Conservation (phyloP, 768 basidiomycete genomes). For the Pisolithus microcarpus region DNA sequence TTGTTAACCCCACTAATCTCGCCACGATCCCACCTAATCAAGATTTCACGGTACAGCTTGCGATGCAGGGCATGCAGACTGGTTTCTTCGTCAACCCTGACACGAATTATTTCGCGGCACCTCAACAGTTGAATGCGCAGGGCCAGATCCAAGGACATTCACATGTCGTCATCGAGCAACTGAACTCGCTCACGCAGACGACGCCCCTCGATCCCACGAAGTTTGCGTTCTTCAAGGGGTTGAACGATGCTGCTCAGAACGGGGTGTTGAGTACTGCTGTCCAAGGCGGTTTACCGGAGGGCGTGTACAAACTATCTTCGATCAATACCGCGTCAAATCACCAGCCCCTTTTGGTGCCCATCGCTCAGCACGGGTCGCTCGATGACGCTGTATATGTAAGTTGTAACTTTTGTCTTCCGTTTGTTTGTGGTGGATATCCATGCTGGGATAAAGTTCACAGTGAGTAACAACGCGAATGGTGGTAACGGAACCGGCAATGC, state of each 20-base stretch:
- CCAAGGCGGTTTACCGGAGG: slow-evolving; percentile 47
- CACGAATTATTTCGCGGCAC: slow-evolving; percentile 49
- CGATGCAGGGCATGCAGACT: slow-evolving; percentile 38
- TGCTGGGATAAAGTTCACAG: slow-evolving; percentile 27
- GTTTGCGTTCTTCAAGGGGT: slow-evolving; percentile 51
- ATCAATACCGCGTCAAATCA: slow-evolving; percentile 56
- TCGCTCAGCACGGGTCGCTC: slow-evolving; percentile 54
- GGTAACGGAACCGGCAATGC: not conserved
- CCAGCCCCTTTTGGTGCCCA: slow-evolving; percentile 47
- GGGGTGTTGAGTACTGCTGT: slow-evolving; percentile 49
- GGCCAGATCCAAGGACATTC: slow-evolving; percentile 53
- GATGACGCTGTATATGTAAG: slow-evolving; percentile 57
- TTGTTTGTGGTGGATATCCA: slow-evolving; percentile 1
- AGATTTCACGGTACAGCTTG: slow-evolving; percentile 46
- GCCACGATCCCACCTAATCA: slow-evolving; percentile 38
- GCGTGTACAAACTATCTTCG: slow-evolving; percentile 51
- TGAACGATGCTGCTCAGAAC: slow-evolving; percentile 37
- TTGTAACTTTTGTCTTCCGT: slow-evolving; percentile 9
- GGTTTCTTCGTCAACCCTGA: slow-evolving; percentile 54
- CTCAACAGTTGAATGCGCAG: slow-evolving; percentile 43
- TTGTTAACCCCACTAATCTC: slow-evolving; percentile 35
- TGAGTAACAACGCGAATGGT: slow-evolving; percentile 10
- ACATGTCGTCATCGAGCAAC: slow-evolving; percentile 49
- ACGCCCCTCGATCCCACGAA: slow-evolving; percentile 40
- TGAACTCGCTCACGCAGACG: slow-evolving; percentile 38